Conservation (phyloP, 139 green algal species). For the Closterium sp. region DNA sequence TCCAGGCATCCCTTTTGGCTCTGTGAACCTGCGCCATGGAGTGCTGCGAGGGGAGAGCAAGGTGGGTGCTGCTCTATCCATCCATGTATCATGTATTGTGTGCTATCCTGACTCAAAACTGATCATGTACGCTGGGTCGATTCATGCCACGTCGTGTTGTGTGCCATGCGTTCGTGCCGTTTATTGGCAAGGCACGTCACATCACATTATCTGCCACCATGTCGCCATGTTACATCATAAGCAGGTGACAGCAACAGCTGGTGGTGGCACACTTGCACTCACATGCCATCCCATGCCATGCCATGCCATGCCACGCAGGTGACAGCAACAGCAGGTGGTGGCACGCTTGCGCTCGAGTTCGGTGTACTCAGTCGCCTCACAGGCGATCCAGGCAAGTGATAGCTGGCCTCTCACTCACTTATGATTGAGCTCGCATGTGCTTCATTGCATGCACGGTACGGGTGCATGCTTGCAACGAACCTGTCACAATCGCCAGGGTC, state of each 20-base stretch:
- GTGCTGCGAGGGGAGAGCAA: slow-evolving; percentile 29
- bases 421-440: background rate
- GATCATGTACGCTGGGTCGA: too few relatives aligned
- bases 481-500: too few relatives aligned
- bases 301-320: slow-evolving; percentile 23
- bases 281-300: background rate
- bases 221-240: too few relatives aligned
- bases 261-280: too few relatives aligned
- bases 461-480: background rate
- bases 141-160: too few relatives aligned
- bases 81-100: too few relatives aligned
- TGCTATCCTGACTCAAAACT: too few relatives aligned
- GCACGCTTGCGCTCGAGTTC: slow-evolving; percentile 60
- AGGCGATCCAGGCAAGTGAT: slow-evolving; percentile 29
- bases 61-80: background rate
- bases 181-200: too few relatives aligned
- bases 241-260: too few relatives aligned
- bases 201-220: too few relatives aligned
- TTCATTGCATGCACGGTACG: background rate
- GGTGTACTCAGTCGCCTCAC: slow-evolving; percentile 49
- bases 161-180: too few relatives aligned
- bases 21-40: slow-evolving; percentile 41
- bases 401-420: background rate
- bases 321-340: slow-evolving; percentile 55
- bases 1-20: slow-evolving; percentile 53